Evolutionary conservation across 2,329 filamentous ascomycete genomes (phyloP).

Genomic region (Huntiella savannae): DNA sequence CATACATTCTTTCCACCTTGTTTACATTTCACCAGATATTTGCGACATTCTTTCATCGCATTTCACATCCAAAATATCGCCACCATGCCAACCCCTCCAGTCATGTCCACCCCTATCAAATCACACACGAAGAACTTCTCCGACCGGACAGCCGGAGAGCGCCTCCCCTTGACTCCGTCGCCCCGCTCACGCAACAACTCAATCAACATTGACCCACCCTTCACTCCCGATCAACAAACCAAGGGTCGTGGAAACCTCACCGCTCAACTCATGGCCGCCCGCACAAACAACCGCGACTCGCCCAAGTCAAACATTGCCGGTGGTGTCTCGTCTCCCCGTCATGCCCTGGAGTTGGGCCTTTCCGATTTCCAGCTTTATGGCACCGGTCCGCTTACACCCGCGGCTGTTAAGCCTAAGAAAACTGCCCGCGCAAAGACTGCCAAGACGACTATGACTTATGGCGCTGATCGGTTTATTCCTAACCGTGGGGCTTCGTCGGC

Average conservation of each 20-base stretch:
- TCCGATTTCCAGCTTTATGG: slow-evolving; percentile 85
- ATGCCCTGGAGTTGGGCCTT: slow-evolving; percentile 68
- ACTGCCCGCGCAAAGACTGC: slow-evolving; percentile 35
- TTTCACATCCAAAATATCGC: slow-evolving; percentile 2
- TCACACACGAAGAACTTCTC: slow-evolving; percentile 87
- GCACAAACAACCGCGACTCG: slow-evolving; percentile 58
- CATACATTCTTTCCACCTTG: slow-evolving; percentile 14
- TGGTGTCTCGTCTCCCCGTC: slow-evolving; percentile 55
- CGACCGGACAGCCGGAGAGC: slow-evolving; percentile 78
- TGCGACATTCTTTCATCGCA: slow-evolving; percentile 5
- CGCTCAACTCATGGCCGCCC: slow-evolving; percentile 54
- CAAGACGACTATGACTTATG: slow-evolving; percentile 67
- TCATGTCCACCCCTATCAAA: slow-evolving; percentile 81
- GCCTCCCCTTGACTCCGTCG: slow-evolving; percentile 86
- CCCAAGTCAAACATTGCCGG: slow-evolving; percentile 93
- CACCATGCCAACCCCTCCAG: slow-evolving; percentile 53
- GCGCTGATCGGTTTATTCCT: slow-evolving; percentile 86
- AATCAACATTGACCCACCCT: slow-evolving; percentile 43
- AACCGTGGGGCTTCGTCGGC: slow-evolving; percentile 82
- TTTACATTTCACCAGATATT: slow-evolving; percentile 8
- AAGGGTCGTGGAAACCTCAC: slow-evolving; percentile 61
- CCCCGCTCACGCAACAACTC: slow-evolving; percentile 44
- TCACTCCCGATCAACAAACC: slow-evolving; percentile 48
- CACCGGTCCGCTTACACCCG: slow-evolving; percentile 50
- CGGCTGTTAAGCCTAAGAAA: slow-evolving; percentile 38